Evolutionary conservation across 75 land plant species (phyloP).

Genomic region (Picea glauca): DNA sequence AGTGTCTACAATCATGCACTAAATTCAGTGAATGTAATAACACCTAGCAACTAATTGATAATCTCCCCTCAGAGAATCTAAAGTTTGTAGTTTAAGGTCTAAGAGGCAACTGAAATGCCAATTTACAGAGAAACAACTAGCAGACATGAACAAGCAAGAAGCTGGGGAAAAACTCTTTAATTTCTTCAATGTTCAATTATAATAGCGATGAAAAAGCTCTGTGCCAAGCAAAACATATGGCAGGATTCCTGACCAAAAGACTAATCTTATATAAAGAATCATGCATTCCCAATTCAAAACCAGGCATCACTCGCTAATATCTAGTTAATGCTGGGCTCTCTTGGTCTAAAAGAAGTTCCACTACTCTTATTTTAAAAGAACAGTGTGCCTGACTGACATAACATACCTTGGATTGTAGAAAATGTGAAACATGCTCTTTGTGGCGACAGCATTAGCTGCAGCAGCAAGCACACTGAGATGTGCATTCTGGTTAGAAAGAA

Average conservation of each 20-base stretch:
- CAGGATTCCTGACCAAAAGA: not conserved
- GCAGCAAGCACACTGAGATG: constrained; percentile 51
- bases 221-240: not conserved
- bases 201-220: not conserved
- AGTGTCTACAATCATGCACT: not conserved
- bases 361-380: not conserved
- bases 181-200: not conserved
- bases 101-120: not conserved
- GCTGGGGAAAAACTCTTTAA: not conserved
- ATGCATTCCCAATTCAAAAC: not conserved
- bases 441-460: constrained; percentile 62
- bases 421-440: constrained; percentile 52
- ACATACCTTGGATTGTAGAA: constrained; percentile 85
- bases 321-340: not conserved
- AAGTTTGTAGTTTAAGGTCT: not conserved
- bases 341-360: not conserved
- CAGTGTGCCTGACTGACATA: not conserved
- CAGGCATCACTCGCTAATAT: not conserved
- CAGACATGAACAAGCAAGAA: constrained; percentile 1
- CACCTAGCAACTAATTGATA: not conserved
- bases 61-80: not conserved
- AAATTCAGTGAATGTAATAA: not conserved
- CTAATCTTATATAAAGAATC: constrained; percentile 2
- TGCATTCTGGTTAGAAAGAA: constrained; percentile 31
- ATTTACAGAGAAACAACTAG: not conserved